Evolutionary conservation across 805 yeast species (phyloP).

Genomic region (Metschnikowia reukaufii): DNA sequence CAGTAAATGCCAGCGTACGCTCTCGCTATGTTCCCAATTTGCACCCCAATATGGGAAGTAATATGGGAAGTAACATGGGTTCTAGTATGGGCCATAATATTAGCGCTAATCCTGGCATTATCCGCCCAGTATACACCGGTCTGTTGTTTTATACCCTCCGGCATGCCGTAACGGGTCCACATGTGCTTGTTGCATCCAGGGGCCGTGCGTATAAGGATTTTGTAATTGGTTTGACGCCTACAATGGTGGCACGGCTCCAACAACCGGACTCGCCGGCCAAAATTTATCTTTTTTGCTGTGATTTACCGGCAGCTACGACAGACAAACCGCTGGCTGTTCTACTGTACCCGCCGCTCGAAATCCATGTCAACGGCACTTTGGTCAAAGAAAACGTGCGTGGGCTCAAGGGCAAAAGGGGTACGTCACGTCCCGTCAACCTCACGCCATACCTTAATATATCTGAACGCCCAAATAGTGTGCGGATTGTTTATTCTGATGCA

Average conservation of each 20-base stretch:
- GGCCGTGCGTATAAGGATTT: constrained; percentile 40
- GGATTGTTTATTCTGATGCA: constrained; percentile 59
- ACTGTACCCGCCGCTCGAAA: constrained; percentile 75
- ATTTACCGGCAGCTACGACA: constrained; percentile 42
- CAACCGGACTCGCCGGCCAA: too few species aligned
- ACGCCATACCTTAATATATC: constrained; percentile 45
- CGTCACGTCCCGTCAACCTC: constrained; percentile 79
- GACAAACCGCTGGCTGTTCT: constrained; percentile 33
- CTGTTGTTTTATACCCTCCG: constrained; percentile 56
- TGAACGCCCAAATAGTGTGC: constrained; percentile 36
- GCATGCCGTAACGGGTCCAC: too few species aligned
- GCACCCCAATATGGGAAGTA: too few species aligned
- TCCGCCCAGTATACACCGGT: constrained; percentile 18
- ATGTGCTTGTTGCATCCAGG: constrained; percentile 47
- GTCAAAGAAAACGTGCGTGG: constrained; percentile 53
- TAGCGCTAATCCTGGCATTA: too few species aligned
- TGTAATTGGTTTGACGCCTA: constrained; percentile 42
- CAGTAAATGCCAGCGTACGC: too few species aligned
- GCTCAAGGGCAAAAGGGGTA: constrained; percentile 70
- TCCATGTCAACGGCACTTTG: constrained; percentile 57
- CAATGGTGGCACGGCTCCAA: constrained; percentile 48
- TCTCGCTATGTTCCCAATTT: too few species aligned
- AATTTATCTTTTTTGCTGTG: constrained; percentile 56
- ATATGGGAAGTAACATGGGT: too few species aligned
- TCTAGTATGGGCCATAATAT: too few species aligned